phyloP scores from a whole-genome alignment of 2,329 filamentous ascomycete species.

The Colletotrichum scovillei region DNA sequence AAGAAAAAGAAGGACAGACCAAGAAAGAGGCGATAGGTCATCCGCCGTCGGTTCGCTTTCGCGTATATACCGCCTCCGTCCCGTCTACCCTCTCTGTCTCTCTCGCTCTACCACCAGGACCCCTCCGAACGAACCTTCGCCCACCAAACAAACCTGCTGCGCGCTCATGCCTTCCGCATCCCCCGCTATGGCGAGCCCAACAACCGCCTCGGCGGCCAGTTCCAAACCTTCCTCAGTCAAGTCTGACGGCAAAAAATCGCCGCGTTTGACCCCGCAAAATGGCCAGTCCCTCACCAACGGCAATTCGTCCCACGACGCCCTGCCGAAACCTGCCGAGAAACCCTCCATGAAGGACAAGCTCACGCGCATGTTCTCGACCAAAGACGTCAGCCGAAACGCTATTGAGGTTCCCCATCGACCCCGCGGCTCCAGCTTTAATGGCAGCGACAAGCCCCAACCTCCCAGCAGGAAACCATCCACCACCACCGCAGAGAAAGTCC shows the following conservation, averaged over 20 bases:
- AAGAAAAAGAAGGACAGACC: neutral
- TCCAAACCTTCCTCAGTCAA: slow-evolving; percentile 63
- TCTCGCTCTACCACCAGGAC: slow-evolving; percentile 1
- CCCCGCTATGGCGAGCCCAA: slow-evolving; percentile 33
- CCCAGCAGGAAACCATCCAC: slow-evolving; percentile 45
- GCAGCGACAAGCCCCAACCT: slow-evolving; percentile 53
- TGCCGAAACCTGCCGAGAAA: slow-evolving; percentile 59
- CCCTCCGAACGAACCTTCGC: slow-evolving; percentile 7
- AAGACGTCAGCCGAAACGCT: slow-evolving; percentile 56
- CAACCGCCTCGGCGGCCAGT: slow-evolving; percentile 50
- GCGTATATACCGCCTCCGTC: slow-evolving; percentile 26
- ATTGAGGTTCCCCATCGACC: slow-evolving; percentile 48
- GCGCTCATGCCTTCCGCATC: slow-evolving; percentile 33
- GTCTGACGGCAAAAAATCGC: slow-evolving; percentile 55
- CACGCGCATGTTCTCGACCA: slow-evolving; percentile 73
- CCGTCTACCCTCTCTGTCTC: neutral
- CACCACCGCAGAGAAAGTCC: slow-evolving; percentile 41
- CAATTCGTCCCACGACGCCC: slow-evolving; percentile 43
- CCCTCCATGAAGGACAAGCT: slow-evolving; percentile 72
- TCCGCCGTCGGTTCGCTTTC: slow-evolving; percentile 15
- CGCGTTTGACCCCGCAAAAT: slow-evolving; percentile 52
- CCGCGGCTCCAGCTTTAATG: slow-evolving; percentile 47
- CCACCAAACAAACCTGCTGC: neutral
- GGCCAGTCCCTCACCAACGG: slow-evolving; percentile 42
- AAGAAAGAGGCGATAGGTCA: slow-evolving; percentile 15